Evolutionary conservation across 179 eudicot species (phyloP), one percentile per base, ranked within the genome.

Genomic region (Corrigiola litoralis): DNA sequence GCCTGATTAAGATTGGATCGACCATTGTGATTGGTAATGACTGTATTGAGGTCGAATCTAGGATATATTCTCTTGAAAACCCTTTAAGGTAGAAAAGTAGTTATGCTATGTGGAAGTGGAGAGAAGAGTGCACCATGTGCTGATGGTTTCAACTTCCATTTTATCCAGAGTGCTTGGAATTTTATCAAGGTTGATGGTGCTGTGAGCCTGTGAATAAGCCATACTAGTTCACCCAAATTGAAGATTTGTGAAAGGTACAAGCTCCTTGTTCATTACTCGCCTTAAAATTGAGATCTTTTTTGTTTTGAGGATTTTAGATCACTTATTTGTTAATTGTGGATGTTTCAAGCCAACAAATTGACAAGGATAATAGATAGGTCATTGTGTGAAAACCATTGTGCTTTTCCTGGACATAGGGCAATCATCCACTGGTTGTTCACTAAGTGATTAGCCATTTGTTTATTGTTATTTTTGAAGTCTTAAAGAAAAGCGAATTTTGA

Each of bases 141-240:
- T 40, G 63, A 25, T 25, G 63, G 63, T 57, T 33, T 57, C 10
- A 53, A 29, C 36, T 53, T 27, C 34, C 57, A 51, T 28, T 28
- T 28, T 5, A 27, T n/a, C 17, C 36, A 25, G 17, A 25, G 13
- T 9, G 55, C 55, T 50, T 8, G 55, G 32, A 25, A 17, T 50
- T 50, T 17, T n/a, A 50, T 12, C n/a, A 25, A 25, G 0, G 1
- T 24, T 11, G 32, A n/a, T 50, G 56, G 24, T 50, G 56, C 56
- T 50, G 56, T n/a, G n/a, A n/a, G n/a, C n/a, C n/a, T n/a, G n/a
- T n/a, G n/a, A 51, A 53, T 53, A 14, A 0, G 58, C 20, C 60
- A 33, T 31, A 9, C 42, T 31, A 31, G 18, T 59, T 40, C 21
- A 25, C 25, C 13, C 23, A 24, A 40, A 20, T 24, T 58, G 63